These are phyloP conservation scores for Phalaenopsis equestris DNA, from an alignment of 106 monocot genomes.

Conservation along the genomic window DNA sequence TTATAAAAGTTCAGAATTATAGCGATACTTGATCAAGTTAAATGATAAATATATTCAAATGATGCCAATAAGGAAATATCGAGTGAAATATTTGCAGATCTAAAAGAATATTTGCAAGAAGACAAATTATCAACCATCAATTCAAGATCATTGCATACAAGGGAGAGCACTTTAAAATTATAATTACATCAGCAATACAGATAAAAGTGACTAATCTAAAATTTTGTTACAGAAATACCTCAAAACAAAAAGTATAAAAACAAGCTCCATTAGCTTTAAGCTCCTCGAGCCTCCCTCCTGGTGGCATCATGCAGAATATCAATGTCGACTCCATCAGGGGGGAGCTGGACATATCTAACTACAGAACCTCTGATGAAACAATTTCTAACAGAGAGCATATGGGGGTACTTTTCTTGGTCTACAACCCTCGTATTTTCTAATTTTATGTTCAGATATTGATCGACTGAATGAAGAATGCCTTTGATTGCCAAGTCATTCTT, in stretches of 20 bases:
- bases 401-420: constrained; percentile 97
- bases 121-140: too few species aligned
- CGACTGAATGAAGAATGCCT: constrained; percentile 89
- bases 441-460: constrained; percentile 99
- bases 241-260: background rate
- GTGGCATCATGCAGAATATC: constrained; percentile 98
- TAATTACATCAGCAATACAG: too few species aligned
- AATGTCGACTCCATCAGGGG: constrained; percentile 84
- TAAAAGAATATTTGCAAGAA: too few species aligned
- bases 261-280: constrained; percentile 14
- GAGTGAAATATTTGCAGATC: too few species aligned
- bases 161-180: too few species aligned
- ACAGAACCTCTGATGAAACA: constrained; percentile 94
- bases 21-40: too few species aligned
- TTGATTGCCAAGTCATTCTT: constrained; percentile 95
- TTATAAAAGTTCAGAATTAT: too few species aligned
- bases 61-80: too few species aligned
- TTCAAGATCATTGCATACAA: too few species aligned
- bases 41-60: too few species aligned
- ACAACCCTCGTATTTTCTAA: constrained; percentile 93
- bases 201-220: too few species aligned
- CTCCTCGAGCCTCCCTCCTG: constrained; percentile 85
- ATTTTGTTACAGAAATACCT: too few species aligned
- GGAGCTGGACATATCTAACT: constrained; percentile 89
- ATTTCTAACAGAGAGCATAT: constrained; percentile 92